Conservation (phyloP, 1,284 basidiomycete species). For the Leucoagaricus sp. region DNA sequence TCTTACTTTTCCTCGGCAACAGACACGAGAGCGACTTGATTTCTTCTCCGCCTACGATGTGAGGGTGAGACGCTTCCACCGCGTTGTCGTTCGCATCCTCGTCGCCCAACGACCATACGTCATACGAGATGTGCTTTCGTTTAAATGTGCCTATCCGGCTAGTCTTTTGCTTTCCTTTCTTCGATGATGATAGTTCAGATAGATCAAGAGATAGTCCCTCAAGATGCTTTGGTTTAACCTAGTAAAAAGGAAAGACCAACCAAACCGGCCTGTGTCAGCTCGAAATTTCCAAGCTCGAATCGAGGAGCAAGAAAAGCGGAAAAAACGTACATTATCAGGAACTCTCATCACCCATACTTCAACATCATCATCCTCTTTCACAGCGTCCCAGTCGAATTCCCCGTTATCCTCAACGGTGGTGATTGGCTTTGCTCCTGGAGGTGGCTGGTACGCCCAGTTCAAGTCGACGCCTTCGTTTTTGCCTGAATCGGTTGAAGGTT, state of each 20-base stretch:
- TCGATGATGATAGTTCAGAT: slow-evolving; percentile 35
- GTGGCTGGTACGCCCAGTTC: slow-evolving; percentile 57
- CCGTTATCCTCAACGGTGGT: slow-evolving; percentile 29
- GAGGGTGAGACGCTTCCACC: background rate
- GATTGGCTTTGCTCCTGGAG: slow-evolving; percentile 37
- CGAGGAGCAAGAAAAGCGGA: background rate
- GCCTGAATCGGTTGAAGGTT: slow-evolving; percentile 13
- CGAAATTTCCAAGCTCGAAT: slow-evolving; percentile 3
- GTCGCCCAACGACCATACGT: slow-evolving; percentile 61
- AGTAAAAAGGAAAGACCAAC: no score
- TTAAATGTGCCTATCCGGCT: slow-evolving; percentile 47
- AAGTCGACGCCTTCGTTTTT: slow-evolving; percentile 55
- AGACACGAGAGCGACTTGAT: slow-evolving; percentile 59
- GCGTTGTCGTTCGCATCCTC: slow-evolving; percentile 37
- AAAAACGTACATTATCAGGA: slow-evolving; percentile 58
- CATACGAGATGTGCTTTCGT: slow-evolving; percentile 56
- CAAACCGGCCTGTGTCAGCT: slow-evolving; percentile 2
- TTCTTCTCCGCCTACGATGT: slow-evolving; percentile 58
- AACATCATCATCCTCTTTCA: slow-evolving; percentile 58
- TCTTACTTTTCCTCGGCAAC: slow-evolving; percentile 60
- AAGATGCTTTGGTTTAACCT: slow-evolving; percentile 69
- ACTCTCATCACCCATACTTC: slow-evolving; percentile 73
- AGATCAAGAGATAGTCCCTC: slow-evolving; percentile 48
- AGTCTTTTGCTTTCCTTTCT: slow-evolving; percentile 19
- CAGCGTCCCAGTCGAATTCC: slow-evolving; percentile 66